Base-by-base conservation (phyloP, 192 early-diverging fungal species). In the Obelidium mucronatum region DNA sequence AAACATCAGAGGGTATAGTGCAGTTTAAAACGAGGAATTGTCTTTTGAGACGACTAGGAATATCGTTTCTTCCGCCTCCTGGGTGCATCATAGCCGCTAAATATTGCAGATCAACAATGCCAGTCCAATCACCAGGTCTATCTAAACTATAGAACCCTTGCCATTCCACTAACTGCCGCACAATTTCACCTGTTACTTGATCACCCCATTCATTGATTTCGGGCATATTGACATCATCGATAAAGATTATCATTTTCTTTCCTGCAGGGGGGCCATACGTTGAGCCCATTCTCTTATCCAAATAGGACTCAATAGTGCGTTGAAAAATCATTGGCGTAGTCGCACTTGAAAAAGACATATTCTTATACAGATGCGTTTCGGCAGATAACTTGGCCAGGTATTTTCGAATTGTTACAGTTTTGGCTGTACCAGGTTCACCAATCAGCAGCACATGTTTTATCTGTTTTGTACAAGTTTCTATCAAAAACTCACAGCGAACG, bases 171-270 rank as follows among this genome's bases (percentile, higher is more conserved):
- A 90, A 63, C 78, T 90, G 89, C 19, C 89, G 76, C 13, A 87
- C 82, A 69, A 90, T 81, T 75, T 90, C 89, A 54, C 84, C 84
- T 2, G 89, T 90, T 13, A 90, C 84, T 73, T 90, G 89, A 72
- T 90, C 89, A 42, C 89, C 89, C 89, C 89, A 90, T 70, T 90
- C 88, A 76, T 90, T 90, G 75, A 90, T 90, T 63, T 90, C 89
- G 28, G 89, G 89, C 88, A 90, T 90, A 66, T 90, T 90, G 63
- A 90, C 81, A 67, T 90, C 89, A 77, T 90, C 89, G 60, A 90
- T 82, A 69, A 90, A 90, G 22, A 90, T 71, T 13, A 85, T 81
- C 89, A 90, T 90, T 63, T 88, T 90, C 66, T 90, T 90, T 31
- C 89, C 89, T 40, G 88, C 88, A 19, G 89, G 89, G 4, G 89